Conservation (phyloP, 257 asterid species). For the Solanum clarkiae region DNA sequence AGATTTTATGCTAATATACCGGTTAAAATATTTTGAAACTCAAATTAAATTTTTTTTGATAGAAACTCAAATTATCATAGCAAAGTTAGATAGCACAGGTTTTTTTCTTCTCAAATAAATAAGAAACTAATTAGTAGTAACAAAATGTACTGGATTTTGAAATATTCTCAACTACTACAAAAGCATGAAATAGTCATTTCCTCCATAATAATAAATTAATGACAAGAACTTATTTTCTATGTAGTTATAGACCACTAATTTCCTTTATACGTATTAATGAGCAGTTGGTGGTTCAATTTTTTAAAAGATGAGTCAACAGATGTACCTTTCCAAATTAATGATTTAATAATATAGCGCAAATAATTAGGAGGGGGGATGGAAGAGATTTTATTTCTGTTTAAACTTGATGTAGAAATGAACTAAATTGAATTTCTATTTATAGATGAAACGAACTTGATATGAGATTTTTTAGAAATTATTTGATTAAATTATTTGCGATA, state of each 20-base stretch:
- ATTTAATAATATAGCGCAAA: too few species aligned
- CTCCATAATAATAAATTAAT: background rate
- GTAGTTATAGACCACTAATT: background rate
- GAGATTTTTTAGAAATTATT: too few species aligned
- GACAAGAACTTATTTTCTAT: background rate
- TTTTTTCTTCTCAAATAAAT: background rate
- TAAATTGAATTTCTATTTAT: too few species aligned
- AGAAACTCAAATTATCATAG: background rate
- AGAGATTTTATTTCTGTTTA: too few species aligned
- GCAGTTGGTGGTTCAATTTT: background rate
- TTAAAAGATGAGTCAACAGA: background rate
- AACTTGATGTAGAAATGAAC: too few species aligned
- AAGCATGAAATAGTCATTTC: background rate
- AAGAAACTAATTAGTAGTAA: background rate
- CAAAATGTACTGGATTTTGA: background rate
- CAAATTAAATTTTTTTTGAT: too few species aligned
- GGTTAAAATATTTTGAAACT: too few species aligned
- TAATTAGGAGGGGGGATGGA: too few species aligned
- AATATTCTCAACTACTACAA: background rate
- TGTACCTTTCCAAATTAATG: background rate
- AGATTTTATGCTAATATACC: too few species aligned
- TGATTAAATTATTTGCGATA: too few species aligned
- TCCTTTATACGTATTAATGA: background rate
- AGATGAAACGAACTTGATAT: too few species aligned
- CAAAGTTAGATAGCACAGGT: background rate